phyloP scores from a whole-genome alignment of 208 protist species.

The Crithidia acanthocephali region DNA sequence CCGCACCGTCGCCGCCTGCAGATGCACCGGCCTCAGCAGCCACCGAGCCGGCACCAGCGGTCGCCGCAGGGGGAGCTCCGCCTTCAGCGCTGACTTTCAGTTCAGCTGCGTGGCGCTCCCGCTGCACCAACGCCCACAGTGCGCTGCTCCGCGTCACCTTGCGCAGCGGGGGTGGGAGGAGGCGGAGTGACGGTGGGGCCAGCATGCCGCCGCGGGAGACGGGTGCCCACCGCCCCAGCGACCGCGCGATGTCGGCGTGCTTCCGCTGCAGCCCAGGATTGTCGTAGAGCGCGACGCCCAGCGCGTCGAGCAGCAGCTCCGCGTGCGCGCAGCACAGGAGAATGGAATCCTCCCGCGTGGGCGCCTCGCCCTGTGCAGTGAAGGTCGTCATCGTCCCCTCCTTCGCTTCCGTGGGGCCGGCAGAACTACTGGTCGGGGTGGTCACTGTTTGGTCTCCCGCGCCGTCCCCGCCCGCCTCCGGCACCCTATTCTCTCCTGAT shows the following conservation, averaged over 20 bases:
- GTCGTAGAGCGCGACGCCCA: conserved; percentile 80
- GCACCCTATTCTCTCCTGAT: not conserved
- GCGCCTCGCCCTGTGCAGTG: conserved; percentile 79
- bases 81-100: not conserved
- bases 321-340: conserved; percentile 84
- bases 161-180: conserved; percentile 77
- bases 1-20: not conserved
- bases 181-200: conserved; percentile 23
- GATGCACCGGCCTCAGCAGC: not conserved
- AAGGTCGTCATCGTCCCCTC: conserved; percentile 9
- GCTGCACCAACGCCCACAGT: conserved; percentile 60
- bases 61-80: not conserved
- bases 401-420: too few relatives aligned
- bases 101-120: conserved; percentile 3
- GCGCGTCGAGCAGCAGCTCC: conserved; percentile 79
- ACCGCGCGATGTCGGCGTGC: conserved; percentile 71
- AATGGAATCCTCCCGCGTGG: conserved; percentile 60
- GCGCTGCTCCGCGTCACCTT: conserved; percentile 54
- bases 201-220: conserved; percentile 20
- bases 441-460: not conserved
- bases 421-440: not conserved
- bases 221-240: conserved; percentile 79
- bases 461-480: not conserved
- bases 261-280: conserved; percentile 66
- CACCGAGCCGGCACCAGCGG: too few relatives aligned